Evolutionary conservation across 805 yeast species (phyloP), one percentile per base, ranked within the genome.

Genomic region (Teunomyces tritomae): DNA sequence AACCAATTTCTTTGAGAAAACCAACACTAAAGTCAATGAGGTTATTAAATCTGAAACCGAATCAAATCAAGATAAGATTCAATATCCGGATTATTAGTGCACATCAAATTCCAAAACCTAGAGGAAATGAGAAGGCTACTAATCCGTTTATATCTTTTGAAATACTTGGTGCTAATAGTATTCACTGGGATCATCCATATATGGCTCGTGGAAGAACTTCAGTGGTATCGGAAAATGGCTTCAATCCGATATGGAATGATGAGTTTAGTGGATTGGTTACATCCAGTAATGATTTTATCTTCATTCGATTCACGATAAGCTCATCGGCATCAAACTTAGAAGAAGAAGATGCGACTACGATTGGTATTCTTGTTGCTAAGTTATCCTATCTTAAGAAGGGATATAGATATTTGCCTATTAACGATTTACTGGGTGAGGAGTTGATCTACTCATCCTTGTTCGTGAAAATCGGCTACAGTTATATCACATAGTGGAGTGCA

Each of bases 241-340:
- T 88, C 67, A 89, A 87, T 59, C 97, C 97, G 0, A 65, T 77
- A 5, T 92, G 97, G 97, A 80, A 84, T 51, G 74, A 77, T 43
- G 62, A 59, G 4, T 76, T 83, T 50, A 52, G 61, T n/a, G 75
- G 84, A 2, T 54, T 73, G 5, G 62, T 65, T 3, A 62, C 74
- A 6, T 62, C 69, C 39, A 56, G 57, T 5, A 65, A 70, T 46
- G 75, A 78, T 5, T 69, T 86, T 35, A 76, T 82, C 2, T 87
- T 87, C 59, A 50, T 85, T 7, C 68, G 80, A 47, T 73, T 87
- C 45, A 48, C 55, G 6, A 11, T 49, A 5, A 20, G 40, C 29
- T 37, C 40, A 10, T 37, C 40, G 5, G 42, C 32, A 6, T 34
- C 55, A 8, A 44, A 40, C 24, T 39, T 32, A 8, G 57, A 57